A percentile compares a stretch with the other conserved stretches of the same genome.
These are phyloP conservation scores for Cryptococcus sp. DNA, from an alignment of 1,284 basidiomycete species.

Conservation along the genomic window DNA sequence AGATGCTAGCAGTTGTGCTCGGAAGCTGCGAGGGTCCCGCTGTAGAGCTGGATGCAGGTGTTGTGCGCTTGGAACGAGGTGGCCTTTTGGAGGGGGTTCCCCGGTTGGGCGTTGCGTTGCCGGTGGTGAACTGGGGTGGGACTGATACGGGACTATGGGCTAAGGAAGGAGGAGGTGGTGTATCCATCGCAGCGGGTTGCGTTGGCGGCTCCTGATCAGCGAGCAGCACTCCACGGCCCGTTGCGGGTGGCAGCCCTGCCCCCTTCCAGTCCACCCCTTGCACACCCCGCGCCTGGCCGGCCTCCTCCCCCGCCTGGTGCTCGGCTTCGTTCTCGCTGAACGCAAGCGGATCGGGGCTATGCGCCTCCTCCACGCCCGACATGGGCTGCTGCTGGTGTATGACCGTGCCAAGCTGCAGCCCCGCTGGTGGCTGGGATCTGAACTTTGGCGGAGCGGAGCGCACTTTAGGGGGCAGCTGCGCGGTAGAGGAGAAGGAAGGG, in stretches of 20 bases:
- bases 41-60: neutral
- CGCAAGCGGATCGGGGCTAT: constrained; percentile 4
- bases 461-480: neutral
- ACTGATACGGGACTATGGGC: too few relatives aligned
- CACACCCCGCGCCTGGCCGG: neutral
- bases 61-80: neutral
- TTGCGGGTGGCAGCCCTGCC: neutral
- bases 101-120: neutral
- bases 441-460: neutral
- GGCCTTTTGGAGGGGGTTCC: neutral
- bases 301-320: neutral
- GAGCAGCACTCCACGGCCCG: neutral
- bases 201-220: neutral
- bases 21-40: neutral
- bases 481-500: neutral
- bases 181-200: neutral
- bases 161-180: neutral
- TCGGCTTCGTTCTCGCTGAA: neutral
- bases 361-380: neutral
- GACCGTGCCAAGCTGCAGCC: neutral
- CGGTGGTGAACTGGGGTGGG: neutral
- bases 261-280: neutral
- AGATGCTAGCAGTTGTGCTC: neutral
- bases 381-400: neutral
- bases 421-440: neutral